phyloP scores from a whole-genome alignment of 75 land plant genomes.

The Sequoiadendron giganteum region DNA sequence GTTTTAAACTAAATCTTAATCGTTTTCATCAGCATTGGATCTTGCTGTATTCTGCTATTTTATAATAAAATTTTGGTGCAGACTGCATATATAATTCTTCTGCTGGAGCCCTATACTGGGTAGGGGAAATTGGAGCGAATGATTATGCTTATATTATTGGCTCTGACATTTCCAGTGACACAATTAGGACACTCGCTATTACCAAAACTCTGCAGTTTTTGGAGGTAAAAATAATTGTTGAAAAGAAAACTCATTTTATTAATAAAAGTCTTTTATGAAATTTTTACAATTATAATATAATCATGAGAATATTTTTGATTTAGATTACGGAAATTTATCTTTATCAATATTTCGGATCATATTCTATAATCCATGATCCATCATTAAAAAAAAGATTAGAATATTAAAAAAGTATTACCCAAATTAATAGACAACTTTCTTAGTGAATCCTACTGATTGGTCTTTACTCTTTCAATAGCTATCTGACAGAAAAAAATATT shows the following conservation, averaged over 20 bases:
- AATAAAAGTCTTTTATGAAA: too few species aligned
- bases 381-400: too few species aligned
- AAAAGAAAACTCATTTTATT: neutral
- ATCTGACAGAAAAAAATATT: neutral
- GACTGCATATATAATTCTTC: neutral
- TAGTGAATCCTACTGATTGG: neutral
- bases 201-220: conserved; percentile 13
- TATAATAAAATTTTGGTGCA: neutral
- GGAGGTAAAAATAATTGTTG: conserved; percentile 10
- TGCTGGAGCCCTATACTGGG: conserved; percentile 49
- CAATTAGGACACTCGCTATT: conserved; percentile 9
- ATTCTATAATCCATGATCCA: too few species aligned
- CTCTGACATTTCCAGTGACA: conserved; percentile 18
- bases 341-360: too few species aligned
- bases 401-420: too few species aligned
- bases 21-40: too few species aligned
- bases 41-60: too few species aligned
- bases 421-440: too few species aligned
- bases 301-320: too few species aligned
- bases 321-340: too few species aligned
- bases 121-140: conserved; percentile 77
- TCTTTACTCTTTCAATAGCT: neutral
- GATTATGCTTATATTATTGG: conserved; percentile 53
- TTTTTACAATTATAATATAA: too few species aligned
- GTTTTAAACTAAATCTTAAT: too few species aligned